Evolutionary conservation across 345 rosid genomes (phyloP), one percentile per base, ranked within the genome.

Genomic region (Eucalyptus erythrocorys): DNA sequence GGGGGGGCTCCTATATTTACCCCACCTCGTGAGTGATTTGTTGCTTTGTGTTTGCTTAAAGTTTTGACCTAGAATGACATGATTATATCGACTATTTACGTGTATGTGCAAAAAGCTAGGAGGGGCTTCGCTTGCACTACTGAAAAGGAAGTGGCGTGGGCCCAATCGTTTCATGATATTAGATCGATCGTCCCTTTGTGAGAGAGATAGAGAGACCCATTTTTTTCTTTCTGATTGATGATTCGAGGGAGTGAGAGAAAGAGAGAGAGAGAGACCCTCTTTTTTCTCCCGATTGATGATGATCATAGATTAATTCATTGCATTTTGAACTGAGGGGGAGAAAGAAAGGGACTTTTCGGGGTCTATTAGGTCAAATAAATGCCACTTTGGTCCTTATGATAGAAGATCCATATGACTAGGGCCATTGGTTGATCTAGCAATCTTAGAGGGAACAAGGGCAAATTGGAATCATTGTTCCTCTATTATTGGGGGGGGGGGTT

Each of bases 101-200:
- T 88, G 68, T 87, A 85, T 88, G 90, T 48, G 91, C 86, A 55
- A 87, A 92, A 92, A 90, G 92, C 76, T 48, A 89, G 68, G 94
- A 91, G 94, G 95, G 95, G 91, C 90, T 93, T 91, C 88, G 94
- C 94, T 95, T 93, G 97, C 96, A 94, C 93, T 91, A 89, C 92
- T 89, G 93, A 95, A 94, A 95, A 95, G 93, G 87, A 40, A 76
- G 42, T 11, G 90, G 16, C 2, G 86, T 90, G 94, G 95, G 89
- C 86, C 95, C 94, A 89, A 89, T 66, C 91, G 93, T 93, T 94
- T 93, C 94, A 90, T 93, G 93, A 94, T 93, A 91, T 88, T 88
- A 93, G 92, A 93, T 94, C 94, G 91, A 91, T 92, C 88, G 89
- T 87, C 90, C 91, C 92, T 89, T 89, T 61, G 82, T 86, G 51